These are phyloP conservation scores for Fusarium abutilonis DNA, from an alignment of 2,329 filamentous ascomycete genomes.

Conservation along the genomic window DNA sequence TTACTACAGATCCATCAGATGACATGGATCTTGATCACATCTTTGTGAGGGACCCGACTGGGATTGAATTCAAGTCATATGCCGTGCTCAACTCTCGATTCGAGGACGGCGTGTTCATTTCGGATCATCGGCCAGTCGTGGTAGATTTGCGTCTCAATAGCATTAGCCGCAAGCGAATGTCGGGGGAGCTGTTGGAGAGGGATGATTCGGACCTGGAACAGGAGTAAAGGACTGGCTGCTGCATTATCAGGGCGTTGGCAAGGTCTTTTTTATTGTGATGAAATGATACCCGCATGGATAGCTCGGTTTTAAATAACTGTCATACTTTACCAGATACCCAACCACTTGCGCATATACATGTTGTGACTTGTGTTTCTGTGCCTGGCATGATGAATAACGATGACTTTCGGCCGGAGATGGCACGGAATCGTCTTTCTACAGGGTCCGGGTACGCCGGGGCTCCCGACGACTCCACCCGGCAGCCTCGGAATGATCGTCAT, in stretches of 20 bases:
- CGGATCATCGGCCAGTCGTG: slow-evolving; percentile 48
- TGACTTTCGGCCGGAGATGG: slow-evolving; percentile 28
- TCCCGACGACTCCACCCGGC: slow-evolving; percentile 6
- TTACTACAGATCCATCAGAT: slow-evolving; percentile 34
- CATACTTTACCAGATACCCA: not conserved
- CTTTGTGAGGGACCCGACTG: slow-evolving; percentile 45
- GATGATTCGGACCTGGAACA: not conserved
- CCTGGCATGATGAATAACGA: slow-evolving; percentile 12
- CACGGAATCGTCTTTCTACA: not conserved
- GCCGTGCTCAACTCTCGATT: slow-evolving; percentile 43
- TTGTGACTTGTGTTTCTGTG: not conserved
- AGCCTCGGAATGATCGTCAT: not conserved
- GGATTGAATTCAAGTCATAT: slow-evolving; percentile 40
- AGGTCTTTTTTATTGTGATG: not conserved
- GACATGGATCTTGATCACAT: slow-evolving; percentile 46
- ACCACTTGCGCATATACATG: too few relatives aligned
- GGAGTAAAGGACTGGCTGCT: not conserved
- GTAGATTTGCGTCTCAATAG: slow-evolving; percentile 39
- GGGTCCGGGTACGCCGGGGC: not conserved
- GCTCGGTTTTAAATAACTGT: slow-evolving; percentile 1
- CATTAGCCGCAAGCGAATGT: slow-evolving; percentile 21
- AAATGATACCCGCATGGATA: slow-evolving; percentile 27
- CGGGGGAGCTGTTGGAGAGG: not conserved
- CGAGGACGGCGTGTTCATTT: slow-evolving; percentile 47
- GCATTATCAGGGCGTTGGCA: slow-evolving; percentile 18